phyloP scores from a whole-genome alignment of 2,329 filamentous ascomycete species.

The Chaetomiaceae sp. region DNA sequence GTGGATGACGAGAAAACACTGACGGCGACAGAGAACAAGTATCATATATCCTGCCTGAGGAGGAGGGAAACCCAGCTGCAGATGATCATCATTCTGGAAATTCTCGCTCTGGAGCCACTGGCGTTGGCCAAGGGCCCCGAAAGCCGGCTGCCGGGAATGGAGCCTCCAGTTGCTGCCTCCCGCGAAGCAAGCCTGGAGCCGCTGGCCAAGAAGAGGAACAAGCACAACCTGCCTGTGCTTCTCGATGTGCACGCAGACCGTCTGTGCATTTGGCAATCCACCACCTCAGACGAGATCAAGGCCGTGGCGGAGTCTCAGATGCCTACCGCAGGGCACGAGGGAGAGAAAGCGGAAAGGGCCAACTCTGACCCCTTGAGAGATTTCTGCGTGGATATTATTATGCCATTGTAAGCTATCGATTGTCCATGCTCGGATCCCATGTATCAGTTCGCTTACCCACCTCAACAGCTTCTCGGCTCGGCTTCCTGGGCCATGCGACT shows the following conservation, averaged over 20 bases:
- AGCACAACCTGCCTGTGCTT: conserved; percentile 58
- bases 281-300: conserved; percentile 54
- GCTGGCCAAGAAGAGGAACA: conserved; percentile 49
- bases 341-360: conserved; percentile 35
- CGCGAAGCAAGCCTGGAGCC: conserved; percentile 30
- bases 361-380: conserved; percentile 61
- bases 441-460: conserved; percentile 29
- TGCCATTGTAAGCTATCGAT: conserved; percentile 64
- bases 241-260: conserved; percentile 71
- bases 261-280: conserved; percentile 78
- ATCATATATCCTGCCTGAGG: conserved; percentile 59
- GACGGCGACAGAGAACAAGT: conserved; percentile 50
- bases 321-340: conserved; percentile 28
- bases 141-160: conserved; percentile 41
- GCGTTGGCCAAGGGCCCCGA: conserved; percentile 37
- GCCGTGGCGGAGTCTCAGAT: conserved; percentile 45
- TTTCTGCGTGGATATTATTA: conserved; percentile 74
- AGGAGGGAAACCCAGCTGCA: conserved; percentile 75
- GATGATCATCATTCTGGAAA: conserved; percentile 72
- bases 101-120: conserved; percentile 61
- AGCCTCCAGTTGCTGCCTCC: conserved; percentile 32
- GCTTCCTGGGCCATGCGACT: conserved; percentile 63
- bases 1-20: conserved; percentile 44
- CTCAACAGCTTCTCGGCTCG: conserved; percentile 61
- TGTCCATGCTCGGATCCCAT: background rate